A percentile compares a stretch with the other conserved stretches of the same genome.
Evolutionary conservation across 2,329 filamentous ascomycete species (phyloP).

Genomic region (Epichloe aotearoae): DNA sequence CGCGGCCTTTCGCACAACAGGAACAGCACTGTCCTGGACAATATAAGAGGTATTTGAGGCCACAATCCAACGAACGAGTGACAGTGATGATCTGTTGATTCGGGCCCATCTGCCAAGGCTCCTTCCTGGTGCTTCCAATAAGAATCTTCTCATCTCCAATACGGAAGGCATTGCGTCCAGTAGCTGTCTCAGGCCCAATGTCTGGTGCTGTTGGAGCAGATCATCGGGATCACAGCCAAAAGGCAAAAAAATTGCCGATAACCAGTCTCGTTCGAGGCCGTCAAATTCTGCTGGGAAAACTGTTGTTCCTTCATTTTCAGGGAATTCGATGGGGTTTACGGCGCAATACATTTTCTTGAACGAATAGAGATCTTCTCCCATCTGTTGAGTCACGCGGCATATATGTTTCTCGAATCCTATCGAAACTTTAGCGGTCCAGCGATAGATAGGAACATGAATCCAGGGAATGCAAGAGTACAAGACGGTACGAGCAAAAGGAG

Average conservation of each 20-base stretch:
- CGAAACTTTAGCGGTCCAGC: neutral
- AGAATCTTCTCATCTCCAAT: constrained; percentile 37
- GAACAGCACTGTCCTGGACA: constrained; percentile 42
- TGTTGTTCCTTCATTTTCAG: neutral
- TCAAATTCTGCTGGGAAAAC: neutral
- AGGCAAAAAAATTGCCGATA: constrained; percentile 12
- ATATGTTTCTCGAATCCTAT: neutral
- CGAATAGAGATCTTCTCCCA: neutral
- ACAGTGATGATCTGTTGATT: constrained; percentile 52
- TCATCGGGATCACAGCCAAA: constrained; percentile 13
- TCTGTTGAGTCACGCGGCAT: neutral
- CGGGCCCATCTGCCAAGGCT: constrained; percentile 32
- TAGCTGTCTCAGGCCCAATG: constrained; percentile 26
- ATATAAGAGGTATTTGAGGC: constrained; percentile 84
- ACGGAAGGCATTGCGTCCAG: constrained; percentile 50
- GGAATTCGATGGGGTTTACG: neutral
- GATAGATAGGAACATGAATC: neutral
- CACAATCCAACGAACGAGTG: constrained; percentile 73
- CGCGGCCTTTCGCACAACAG: neutral
- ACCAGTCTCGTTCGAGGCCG: constrained; percentile 5
- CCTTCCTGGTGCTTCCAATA: constrained; percentile 26
- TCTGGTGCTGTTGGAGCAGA: constrained; percentile 5
- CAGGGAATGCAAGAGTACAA: neutral
- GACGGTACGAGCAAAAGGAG: too few relatives aligned
- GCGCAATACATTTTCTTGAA: neutral